Conservation (phyloP, 2,329 filamentous ascomycete species). For the Trichoderma sp. region DNA sequence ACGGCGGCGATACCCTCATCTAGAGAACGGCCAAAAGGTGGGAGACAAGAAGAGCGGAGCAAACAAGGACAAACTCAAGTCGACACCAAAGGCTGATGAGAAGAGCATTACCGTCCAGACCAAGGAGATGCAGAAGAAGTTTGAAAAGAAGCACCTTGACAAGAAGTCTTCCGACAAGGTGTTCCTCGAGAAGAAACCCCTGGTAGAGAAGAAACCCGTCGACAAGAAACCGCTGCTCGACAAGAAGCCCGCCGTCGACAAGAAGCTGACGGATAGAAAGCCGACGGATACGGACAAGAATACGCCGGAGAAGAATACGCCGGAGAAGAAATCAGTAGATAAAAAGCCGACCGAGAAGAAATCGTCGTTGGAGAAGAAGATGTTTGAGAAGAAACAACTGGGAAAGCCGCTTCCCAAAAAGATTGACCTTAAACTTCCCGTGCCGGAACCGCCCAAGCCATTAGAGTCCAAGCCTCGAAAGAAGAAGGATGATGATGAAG, state of each 20-base stretch:
- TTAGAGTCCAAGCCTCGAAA: slow-evolving; percentile 34
- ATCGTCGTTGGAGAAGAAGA: slow-evolving; percentile 4
- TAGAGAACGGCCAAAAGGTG: slow-evolving; percentile 43
- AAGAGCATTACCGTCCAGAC: slow-evolving; percentile 28
- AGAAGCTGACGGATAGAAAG: not conserved
- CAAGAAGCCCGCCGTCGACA: not conserved
- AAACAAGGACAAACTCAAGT: slow-evolving; percentile 28
- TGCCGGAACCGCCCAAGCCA: slow-evolving; percentile 32
- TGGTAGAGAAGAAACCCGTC: slow-evolving; percentile 20
- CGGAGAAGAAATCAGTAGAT: not conserved
- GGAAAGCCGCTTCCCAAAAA: slow-evolving; percentile 29
- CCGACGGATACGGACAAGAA: not conserved
- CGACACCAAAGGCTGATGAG: slow-evolving; percentile 25
- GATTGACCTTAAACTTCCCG: slow-evolving; percentile 40
- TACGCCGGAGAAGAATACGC: slow-evolving; percentile 18
- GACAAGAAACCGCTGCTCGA: not conserved
- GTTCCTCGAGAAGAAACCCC: not conserved
- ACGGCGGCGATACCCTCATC: slow-evolving; percentile 64
- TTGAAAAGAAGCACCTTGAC: slow-evolving; percentile 5
- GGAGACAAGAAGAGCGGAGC: slow-evolving; percentile 27
- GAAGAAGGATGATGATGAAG: slow-evolving; percentile 47
- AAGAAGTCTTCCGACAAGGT: not conserved
- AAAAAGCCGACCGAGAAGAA: slow-evolving; percentile 2
- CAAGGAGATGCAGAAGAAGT: slow-evolving; percentile 30
- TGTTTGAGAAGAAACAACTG: slow-evolving; percentile 34